Conservation (phyloP, 2,329 filamentous ascomycete genomes). For the Apiospora pterosperma region DNA sequence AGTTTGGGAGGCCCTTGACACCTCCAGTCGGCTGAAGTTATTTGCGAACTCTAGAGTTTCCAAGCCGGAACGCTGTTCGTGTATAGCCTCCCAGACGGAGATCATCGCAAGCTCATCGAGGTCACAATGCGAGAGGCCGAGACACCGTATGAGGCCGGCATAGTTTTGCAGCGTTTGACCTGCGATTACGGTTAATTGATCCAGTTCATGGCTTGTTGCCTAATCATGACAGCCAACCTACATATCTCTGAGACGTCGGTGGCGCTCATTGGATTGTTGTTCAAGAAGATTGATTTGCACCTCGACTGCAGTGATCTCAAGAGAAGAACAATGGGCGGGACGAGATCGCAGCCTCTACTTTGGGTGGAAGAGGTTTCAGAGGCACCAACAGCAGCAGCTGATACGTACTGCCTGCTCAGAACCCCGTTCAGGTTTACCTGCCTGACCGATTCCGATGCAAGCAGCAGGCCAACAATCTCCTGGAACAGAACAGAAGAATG, state of each 20-base stretch:
- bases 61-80: conserved; percentile 41
- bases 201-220: neutral
- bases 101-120: conserved; percentile 47
- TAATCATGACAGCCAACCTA: conserved; percentile 25
- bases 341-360: conserved; percentile 32
- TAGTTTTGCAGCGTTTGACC: conserved; percentile 25
- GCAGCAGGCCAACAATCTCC: conserved; percentile 53
- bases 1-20: conserved; percentile 41
- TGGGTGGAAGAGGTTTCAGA: neutral
- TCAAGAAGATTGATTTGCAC: conserved; percentile 49
- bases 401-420: conserved; percentile 18
- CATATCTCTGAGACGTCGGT: conserved; percentile 47
- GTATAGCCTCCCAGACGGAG: conserved; percentile 44
- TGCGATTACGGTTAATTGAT: conserved; percentile 11
- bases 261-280: conserved; percentile 44
- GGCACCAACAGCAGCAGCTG: conserved; percentile 6
- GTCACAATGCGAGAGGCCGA: conserved; percentile 50
- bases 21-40: conserved; percentile 49
- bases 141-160: conserved; percentile 38
- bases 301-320: conserved; percentile 42
- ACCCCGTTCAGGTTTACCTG: conserved; percentile 51
- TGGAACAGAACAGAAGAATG: conserved; percentile 51
- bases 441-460: conserved; percentile 52
- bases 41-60: conserved; percentile 49
- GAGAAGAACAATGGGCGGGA: conserved; percentile 47